Evolutionary conservation across 345 rosid species (phyloP), one percentile per base, ranked within the genome.

Genomic region (Viola odorata): DNA sequence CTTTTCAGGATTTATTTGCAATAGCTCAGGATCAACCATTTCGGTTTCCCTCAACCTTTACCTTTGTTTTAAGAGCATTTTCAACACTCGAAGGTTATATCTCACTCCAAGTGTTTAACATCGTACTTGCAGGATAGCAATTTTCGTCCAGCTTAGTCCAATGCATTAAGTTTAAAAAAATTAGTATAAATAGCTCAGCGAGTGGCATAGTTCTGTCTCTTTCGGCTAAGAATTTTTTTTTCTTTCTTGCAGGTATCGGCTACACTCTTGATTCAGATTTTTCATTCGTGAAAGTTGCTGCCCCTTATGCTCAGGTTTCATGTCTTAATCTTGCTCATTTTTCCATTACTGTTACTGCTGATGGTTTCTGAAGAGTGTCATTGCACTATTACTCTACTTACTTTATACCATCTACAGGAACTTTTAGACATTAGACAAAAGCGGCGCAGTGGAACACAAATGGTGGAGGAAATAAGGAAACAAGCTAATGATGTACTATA

Each of bases 11-110:
- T 67, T 80, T 92, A 74, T 89, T 92, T 83, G 85, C 98, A 67
- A 83, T 92, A 68, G 88, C 97, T 56, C 96, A 76, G 64, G 96
- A 92, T 70, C 98, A 92, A 68, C 98, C 96, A 53, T 89, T 92
- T 69, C 85, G 96, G 57, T 84, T 92, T 66, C 98, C 98, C 44
- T 82, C 96, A 62, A 85, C 96, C 9, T 85, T 92, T 61, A 81
- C 97, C 63, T 94, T 89, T 75, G 90, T 92, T 69, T 44, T 92
- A 17, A 78, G 94, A 75, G 96, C 98, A 62, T 92, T 92, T 71
- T 84, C 98, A 62, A 92, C 96, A 5, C 96, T 92, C 2, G 98
- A 92, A 76, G 98, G 98, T 87, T 54, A 37, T 55, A 39, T 58
- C 73, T 60, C 63, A 38, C 1, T 8, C 14, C 6, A 23, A 23